Evolutionary conservation across 2,329 filamentous ascomycete genomes (phyloP), one percentile per base, ranked within the genome.

Genomic region (Ophiostoma australiae): DNA sequence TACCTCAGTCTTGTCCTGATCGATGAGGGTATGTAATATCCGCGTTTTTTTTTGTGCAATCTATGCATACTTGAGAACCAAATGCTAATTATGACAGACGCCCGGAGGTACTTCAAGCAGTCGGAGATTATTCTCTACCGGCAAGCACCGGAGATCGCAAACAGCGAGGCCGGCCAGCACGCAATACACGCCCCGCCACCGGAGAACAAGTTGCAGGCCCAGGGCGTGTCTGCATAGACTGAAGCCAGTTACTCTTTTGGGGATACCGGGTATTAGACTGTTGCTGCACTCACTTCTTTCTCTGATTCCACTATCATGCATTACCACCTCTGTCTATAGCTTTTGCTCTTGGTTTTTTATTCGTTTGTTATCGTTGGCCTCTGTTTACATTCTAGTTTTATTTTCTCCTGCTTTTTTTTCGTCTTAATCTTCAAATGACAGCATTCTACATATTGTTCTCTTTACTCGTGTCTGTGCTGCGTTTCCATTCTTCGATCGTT

Each of bases 41-140:
- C 1, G 20, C n/a, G 31, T 5, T 10, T 15, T 31, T 13, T 5
- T n/a, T n/a, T n/a, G 15, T 58, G n/a, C 67, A 10, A 39, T 11
- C 7, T 27, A 13, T 58, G 27, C 17, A 0, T 58, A 3, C 44
- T 67, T 58, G 23, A 58, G 13, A 7, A 17, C 31, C 11, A n/a
- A 52, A n/a, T 65, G 55, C 71, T 67, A 68, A 69, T 27, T 68
- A 70, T 78, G 78, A 39, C n/a, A 94, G 95, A 99, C 80, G 95
- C 95, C 68, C 89, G 95, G 77, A 89, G 95, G 77, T 99, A 99
- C 83, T 99, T 99, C 83, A 99, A 99, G 81, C 95, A 99, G 81
- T 97, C 93, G 69, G 95, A 99, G 82, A 99, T 99, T 79, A 94
- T 97, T 72, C 89, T 99, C 69, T 98, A 91, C 83, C 90, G 95